Percentiles rank a stretch among this genome's conserved stretches.
Conservation (phyloP, 2,329 filamentous ascomycete genomes). For the Zymoseptoria pseudotritici region DNA sequence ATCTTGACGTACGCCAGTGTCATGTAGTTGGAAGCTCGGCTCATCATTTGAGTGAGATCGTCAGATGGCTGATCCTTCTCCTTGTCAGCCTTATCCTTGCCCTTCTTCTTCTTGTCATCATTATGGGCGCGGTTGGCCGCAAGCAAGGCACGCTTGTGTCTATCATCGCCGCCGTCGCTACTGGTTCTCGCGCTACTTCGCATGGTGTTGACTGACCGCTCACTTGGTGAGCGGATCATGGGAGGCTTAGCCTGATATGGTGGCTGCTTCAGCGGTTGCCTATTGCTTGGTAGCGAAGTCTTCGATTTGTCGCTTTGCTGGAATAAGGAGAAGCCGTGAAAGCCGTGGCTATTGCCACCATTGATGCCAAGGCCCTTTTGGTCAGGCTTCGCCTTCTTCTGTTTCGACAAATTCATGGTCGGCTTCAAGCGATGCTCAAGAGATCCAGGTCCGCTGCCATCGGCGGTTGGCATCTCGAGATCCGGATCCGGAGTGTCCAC, state of each 20-base stretch:
- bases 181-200: conserved; percentile 18
- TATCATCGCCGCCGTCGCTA: conserved; percentile 19
- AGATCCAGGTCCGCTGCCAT: conserved; percentile 59
- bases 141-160: conserved; percentile 25
- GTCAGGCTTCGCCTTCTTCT: conserved; percentile 22
- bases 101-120: conserved; percentile 21
- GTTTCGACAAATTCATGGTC: conserved; percentile 55
- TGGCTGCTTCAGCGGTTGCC: conserved; percentile 18
- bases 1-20: conserved; percentile 93
- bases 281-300: conserved; percentile 11
- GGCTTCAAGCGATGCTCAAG: conserved; percentile 77
- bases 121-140: conserved; percentile 8
- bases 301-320: conserved; percentile 32
- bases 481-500: conserved; percentile 7
- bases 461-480: conserved; percentile 17
- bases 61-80: conserved; percentile 62
- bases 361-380: conserved; percentile 28
- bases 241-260: conserved; percentile 19
- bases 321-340: conserved; percentile 39
- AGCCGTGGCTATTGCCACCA: conserved; percentile 15
- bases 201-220: conserved; percentile 24
- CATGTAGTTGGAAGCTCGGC: conserved; percentile 92
- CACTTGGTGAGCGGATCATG: conserved; percentile 26
- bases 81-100: conserved; percentile 45
- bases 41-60: conserved; percentile 94